Evolutionary conservation across 176 grass and related monocot genomes (phyloP).

Genomic region (Zizania latifolia): DNA sequence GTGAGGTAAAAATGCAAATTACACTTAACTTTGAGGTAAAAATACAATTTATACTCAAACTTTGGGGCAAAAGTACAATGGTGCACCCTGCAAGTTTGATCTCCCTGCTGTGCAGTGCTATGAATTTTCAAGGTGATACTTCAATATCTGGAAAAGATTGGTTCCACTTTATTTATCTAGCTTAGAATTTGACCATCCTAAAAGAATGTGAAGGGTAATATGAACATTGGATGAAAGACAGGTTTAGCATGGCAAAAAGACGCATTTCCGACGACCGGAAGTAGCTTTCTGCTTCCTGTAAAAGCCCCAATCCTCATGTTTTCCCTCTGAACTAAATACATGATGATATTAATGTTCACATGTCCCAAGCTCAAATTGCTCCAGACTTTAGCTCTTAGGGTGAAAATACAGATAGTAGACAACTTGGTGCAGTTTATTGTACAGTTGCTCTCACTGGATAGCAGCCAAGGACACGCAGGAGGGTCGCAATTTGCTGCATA

Average conservation of each 20-base stretch:
- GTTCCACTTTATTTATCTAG: not conserved
- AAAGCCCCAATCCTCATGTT: not conserved
- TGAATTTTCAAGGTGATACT: not conserved
- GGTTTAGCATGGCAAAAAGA: not conserved
- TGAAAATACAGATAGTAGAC: not conserved
- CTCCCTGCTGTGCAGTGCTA: not conserved
- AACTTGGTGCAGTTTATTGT: constrained; percentile 14
- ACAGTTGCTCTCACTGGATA: constrained; percentile 35
- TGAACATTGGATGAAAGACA: not conserved
- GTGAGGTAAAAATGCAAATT: too few species aligned
- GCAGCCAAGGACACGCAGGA: constrained; percentile 50
- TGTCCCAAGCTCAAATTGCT: not conserved
- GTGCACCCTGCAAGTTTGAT: not conserved
- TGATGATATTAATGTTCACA: not conserved
- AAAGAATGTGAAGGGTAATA: not conserved
- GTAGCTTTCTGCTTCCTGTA: not conserved
- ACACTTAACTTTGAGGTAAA: too few species aligned
- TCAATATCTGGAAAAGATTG: not conserved
- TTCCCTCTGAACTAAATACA: not conserved
- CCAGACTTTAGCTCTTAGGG: not conserved
- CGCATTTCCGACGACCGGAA: not conserved
- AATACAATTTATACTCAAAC: too few species aligned
- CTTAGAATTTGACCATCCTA: not conserved
- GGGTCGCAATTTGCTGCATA: constrained; percentile 44
- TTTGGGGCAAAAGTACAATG: too few species aligned